Evolutionary conservation across 2,329 filamentous ascomycete genomes (phyloP).

Genomic region (Colletotrichum endophyticum): DNA sequence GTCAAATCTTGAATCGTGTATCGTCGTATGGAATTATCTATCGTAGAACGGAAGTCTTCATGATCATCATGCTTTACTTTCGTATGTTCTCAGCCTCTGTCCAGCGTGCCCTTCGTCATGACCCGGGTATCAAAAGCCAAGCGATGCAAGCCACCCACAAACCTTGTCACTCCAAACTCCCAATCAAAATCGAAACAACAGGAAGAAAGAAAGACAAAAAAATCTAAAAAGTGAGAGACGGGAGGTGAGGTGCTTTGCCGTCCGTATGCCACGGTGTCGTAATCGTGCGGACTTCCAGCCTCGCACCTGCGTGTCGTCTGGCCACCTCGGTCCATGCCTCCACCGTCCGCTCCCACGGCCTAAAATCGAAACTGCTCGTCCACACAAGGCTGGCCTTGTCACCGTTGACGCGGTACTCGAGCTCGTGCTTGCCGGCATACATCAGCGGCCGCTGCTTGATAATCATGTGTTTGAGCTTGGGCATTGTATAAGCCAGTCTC

Average conservation of each 20-base stretch:
- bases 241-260: constrained; percentile 14
- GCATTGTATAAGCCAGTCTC: constrained; percentile 25
- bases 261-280: constrained; percentile 3
- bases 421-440: constrained; percentile 27
- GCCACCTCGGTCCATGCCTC: constrained; percentile 27
- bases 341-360: constrained; percentile 24
- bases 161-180: not conserved
- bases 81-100: not conserved
- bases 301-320: constrained; percentile 1
- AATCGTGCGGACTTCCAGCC: not conserved
- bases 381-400: constrained; percentile 13
- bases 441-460: constrained; percentile 26
- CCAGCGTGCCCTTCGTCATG: not conserved
- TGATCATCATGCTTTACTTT: not conserved
- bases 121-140: constrained; percentile 4
- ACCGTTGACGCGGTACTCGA: constrained; percentile 18
- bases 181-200: not conserved
- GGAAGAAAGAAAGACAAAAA: not conserved
- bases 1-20: not conserved
- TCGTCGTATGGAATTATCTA: not conserved
- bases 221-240: constrained; percentile 8
- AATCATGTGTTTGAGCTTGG: constrained; percentile 21
- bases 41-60: not conserved
- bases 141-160: not conserved
- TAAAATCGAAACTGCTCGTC: constrained; percentile 25